Base-by-base conservation (phyloP, 2,329 filamentous ascomycete species). In the Hypoxylon sp. region DNA sequence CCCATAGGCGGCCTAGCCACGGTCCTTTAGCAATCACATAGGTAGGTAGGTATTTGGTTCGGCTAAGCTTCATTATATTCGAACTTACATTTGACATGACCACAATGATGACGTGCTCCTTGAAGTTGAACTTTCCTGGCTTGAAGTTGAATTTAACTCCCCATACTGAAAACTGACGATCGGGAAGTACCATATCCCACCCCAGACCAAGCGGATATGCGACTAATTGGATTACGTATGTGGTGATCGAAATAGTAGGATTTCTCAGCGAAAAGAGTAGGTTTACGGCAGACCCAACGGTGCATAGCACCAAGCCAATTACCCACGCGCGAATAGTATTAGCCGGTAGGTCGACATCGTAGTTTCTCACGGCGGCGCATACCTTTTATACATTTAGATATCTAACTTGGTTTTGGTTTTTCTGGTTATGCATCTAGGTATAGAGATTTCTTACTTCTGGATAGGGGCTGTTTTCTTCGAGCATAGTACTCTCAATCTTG, bases 1-100 rank as follows among this genome's bases (percentile, higher is more conserved):
- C 25, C 80, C 80, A 53, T 83, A 83, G 5, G 81, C 80, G 57
- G 80, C 79, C 59, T 78, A 78, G n/a, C 59, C 65, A 20, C 4
- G 66, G 52, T 34, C 11, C 15, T 32, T 56, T 13, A 56, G 44
- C 12, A 36, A n/a, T n/a, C 13, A n/a, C 20, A 15, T 8, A 12
- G 3, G 12, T 11, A 34, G 17, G 26, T 32, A 31, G 35, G n/a
- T n/a, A n/a, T n/a, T n/a, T n/a, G n/a, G n/a, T n/a, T n/a, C n/a
- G n/a, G n/a, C n/a, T n/a, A n/a, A n/a, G 36, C 31, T 37, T 16
- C 20, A n/a, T 17, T 23, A 23, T 6, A 25, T 34, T 36, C 41
- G 7, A 15, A 69, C 79, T 71, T 61, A 83, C 82, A 66, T 84
- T 84, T 2, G 82, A 83, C 82, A 86, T 86, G 65, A 82, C 79